Evolutionary conservation across 768 basidiomycete species (phyloP).

Genomic region (Psilocybe sp.): DNA sequence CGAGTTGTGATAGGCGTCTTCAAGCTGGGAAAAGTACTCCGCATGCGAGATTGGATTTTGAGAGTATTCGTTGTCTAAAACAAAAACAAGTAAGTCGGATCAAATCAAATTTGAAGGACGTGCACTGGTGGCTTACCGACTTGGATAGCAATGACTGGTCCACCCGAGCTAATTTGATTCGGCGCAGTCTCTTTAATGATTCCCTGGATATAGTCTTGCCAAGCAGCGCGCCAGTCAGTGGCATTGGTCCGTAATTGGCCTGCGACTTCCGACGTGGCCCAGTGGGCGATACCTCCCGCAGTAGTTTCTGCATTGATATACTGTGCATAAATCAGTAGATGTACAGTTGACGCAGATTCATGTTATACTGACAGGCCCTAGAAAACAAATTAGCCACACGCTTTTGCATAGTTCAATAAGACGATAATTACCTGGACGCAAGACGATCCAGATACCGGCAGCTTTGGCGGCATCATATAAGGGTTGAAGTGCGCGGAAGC

Average conservation of each 20-base stretch:
- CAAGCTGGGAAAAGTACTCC: constrained; percentile 64
- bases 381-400: not conserved
- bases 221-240: constrained; percentile 65
- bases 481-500: constrained; percentile 66
- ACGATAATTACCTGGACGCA: constrained; percentile 60
- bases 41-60: constrained; percentile 43
- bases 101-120: not conserved
- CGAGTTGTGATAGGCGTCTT: constrained; percentile 50
- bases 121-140: constrained; percentile 17
- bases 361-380: constrained; percentile 36
- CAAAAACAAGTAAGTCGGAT: not conserved
- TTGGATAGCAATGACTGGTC: constrained; percentile 59
- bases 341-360: not conserved
- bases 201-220: constrained; percentile 69
- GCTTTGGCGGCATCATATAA: constrained; percentile 72
- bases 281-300: constrained; percentile 69
- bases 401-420: not conserved
- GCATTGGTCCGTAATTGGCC: constrained; percentile 73
- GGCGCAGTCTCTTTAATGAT: constrained; percentile 58
- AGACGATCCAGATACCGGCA: constrained; percentile 74
- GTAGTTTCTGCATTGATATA: constrained; percentile 83
- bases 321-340: constrained; percentile 17
- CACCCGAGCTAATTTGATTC: constrained; percentile 69
- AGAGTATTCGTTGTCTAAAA: constrained; percentile 73
- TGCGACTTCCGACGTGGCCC: constrained; percentile 67